Evolutionary conservation across 192 early-diverging fungal species (phyloP).

Genomic region (Lobulomyces angularis): DNA sequence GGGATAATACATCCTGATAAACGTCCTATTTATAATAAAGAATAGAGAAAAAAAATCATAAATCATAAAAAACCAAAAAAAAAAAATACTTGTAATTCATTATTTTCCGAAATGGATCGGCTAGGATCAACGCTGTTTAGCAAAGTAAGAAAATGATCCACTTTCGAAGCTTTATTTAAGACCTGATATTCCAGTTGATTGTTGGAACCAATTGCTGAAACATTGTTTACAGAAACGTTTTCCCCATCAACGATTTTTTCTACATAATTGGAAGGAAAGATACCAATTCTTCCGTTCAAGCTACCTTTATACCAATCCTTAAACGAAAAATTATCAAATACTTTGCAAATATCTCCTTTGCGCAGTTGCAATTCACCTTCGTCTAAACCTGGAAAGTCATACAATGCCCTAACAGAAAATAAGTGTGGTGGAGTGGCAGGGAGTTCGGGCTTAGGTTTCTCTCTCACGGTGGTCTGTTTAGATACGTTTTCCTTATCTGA

Average conservation of each 20-base stretch:
- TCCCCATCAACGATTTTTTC: conserved; percentile 23
- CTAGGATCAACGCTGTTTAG: conserved; percentile 65
- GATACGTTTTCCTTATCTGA: conserved; percentile 5
- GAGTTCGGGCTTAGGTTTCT: background rate
- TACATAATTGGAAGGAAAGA: conserved; percentile 97
- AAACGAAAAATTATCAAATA: conserved; percentile 81
- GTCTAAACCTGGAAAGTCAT: conserved; percentile 85
- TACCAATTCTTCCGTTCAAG: conserved; percentile 71
- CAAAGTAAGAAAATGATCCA: conserved; percentile 64
- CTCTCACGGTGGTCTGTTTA: conserved; percentile 4
- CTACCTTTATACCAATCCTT: conserved; percentile 99
- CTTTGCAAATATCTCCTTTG: conserved; percentile 77
- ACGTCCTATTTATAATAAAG: conserved; percentile 21
- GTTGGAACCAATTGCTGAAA: background rate
- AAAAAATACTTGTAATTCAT: conserved; percentile 51
- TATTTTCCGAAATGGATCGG: conserved; percentile 80
- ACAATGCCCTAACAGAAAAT: conserved; percentile 80
- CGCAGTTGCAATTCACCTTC: conserved; percentile 81
- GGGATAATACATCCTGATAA: conserved; percentile 66
- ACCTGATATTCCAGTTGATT: conserved; percentile 26
- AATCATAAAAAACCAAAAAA: background rate
- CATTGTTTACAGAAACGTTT: background rate
- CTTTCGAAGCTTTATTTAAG: conserved; percentile 54
- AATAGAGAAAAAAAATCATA: background rate
- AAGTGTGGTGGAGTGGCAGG: conserved; percentile 23